Evolutionary conservation across 2,329 filamentous ascomycete species (phyloP), one percentile per base, ranked within the genome.

Genomic region (Talaromyces piceae): DNA sequence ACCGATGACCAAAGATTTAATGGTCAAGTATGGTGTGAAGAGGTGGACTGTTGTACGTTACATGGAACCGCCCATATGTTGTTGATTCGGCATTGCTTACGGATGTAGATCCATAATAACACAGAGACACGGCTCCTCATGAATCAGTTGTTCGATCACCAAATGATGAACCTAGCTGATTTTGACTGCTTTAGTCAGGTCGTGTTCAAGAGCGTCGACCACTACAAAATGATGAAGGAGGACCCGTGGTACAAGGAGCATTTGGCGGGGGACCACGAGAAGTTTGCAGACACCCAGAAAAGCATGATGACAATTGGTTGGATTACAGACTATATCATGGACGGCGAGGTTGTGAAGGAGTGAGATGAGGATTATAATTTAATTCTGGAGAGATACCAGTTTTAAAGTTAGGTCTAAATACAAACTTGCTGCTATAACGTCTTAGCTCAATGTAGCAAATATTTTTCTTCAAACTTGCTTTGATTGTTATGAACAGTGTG

Each of bases 121-220:
- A 56, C 27, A 2, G 54, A 53, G 3, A 71, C 71, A 0, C 65
- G 71, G 4, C 56, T 57, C 0, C 56, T 75, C 16, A 76, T 76
- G 73, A 50, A 55, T 12, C 54, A 65, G 50, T 59, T 77, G 1
- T 70, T 64, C 56, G 75, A 77, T 52, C 65, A 59, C 1, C 74
- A 77, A 53, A 72, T 78, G 66, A 50, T 57, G n/a, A 75, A 76
- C 45, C 18, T 76, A 5, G 73, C 74, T 5, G 70, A 75, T 54
- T 77, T 67, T 51, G 75, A 78, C 59, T 76, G 71, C 58, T 75
- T 77, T 56, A 74, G 69, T 45, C 74, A 77, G 57, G 70, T 75
- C 0, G 63, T 75, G 0, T 77, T 78, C 56, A 55, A 68, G 51
- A 61, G 51, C 30, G 48, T 78, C 1, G 70, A 75, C 5, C 66